Conservation (phyloP, 805 yeast species). For the Candida loeiensis region DNA sequence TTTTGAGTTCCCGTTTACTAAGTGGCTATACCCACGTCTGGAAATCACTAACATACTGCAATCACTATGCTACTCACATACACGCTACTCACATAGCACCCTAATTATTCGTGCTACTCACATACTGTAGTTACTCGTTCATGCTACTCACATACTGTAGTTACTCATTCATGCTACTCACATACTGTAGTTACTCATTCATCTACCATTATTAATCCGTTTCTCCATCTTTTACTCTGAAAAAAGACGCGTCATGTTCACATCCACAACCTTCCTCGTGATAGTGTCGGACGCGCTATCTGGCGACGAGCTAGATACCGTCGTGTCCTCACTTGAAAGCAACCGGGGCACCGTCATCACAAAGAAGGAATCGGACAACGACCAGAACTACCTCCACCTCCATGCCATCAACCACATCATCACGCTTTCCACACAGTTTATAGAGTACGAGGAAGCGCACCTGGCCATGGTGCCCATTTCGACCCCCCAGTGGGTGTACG, state of each 20-base stretch:
- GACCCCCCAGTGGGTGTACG: conserved; percentile 56
- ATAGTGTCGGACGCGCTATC: conserved; percentile 17
- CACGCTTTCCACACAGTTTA: conserved; percentile 49
- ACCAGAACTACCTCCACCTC: conserved; percentile 15
- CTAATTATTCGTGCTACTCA: too few relatives aligned
- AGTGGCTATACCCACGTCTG: too few relatives aligned
- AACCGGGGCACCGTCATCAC: conserved; percentile 22
- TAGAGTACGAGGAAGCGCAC: conserved; percentile 45
- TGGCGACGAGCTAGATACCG: conserved; percentile 13
- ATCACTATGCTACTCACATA: too few relatives aligned
- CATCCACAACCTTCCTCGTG: conserved; percentile 19
- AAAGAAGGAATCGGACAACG: conserved; percentile 19
- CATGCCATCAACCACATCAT: conserved; percentile 46
- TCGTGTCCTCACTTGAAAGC: conserved; percentile 15
- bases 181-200: not conserved
- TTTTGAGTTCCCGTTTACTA: too few relatives aligned
- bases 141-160: not conserved
- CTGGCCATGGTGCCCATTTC: conserved; percentile 64
- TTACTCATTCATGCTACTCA: not conserved
- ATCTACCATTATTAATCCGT: not conserved
- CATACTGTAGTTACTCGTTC: too few relatives aligned
- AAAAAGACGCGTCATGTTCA: conserved; percentile 17
- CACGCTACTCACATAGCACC: too few relatives aligned
- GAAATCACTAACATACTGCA: too few relatives aligned
- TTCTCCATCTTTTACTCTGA: not conserved